Conservation (phyloP, 2,329 filamentous ascomycete genomes). For the Neonectria punicea region DNA sequence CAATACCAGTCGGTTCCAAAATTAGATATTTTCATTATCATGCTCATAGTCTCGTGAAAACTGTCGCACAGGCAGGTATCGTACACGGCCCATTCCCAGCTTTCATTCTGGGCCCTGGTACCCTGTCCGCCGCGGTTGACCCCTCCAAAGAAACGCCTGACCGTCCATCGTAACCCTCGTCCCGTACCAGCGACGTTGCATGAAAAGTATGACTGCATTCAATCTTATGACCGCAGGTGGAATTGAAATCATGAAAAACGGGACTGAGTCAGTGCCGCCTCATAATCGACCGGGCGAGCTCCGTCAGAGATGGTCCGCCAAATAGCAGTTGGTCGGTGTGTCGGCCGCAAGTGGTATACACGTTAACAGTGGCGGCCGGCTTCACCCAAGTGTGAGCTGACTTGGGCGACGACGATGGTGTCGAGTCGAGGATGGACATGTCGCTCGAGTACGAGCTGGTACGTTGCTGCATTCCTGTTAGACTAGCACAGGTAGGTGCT, state of each 20-base stretch:
- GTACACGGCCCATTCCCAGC: conserved; percentile 28
- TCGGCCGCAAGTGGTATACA: conserved; percentile 65
- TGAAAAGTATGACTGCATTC: conserved; percentile 19
- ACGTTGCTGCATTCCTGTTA: conserved; percentile 40
- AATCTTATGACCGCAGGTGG: conserved; percentile 13
- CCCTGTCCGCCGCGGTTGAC: conserved; percentile 17
- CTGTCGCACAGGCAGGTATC: conserved; percentile 31
- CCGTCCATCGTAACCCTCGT: conserved; percentile 32
- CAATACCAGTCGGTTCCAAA: conserved; percentile 9
- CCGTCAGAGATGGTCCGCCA: conserved; percentile 57
- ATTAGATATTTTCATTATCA: conserved; percentile 20
- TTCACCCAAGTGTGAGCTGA: conserved; percentile 48
- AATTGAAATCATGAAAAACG: conserved; percentile 13
- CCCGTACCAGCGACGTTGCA: conserved; percentile 41
- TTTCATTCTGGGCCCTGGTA: conserved; percentile 26
- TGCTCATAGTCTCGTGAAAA: conserved; percentile 39
- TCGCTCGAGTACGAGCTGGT: conserved; percentile 47
- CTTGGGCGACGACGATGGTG: conserved; percentile 44
- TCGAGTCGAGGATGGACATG: conserved; percentile 37
- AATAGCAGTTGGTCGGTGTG: conserved; percentile 66
- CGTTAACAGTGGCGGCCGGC: conserved; percentile 57
- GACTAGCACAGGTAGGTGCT: conserved; percentile 6
- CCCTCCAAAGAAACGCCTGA: conserved; percentile 32
- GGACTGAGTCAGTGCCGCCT: conserved; percentile 43
- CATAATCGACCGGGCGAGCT: conserved; percentile 55